Conservation (phyloP, 306 rosid species). For the Lablab purpureus region DNA sequence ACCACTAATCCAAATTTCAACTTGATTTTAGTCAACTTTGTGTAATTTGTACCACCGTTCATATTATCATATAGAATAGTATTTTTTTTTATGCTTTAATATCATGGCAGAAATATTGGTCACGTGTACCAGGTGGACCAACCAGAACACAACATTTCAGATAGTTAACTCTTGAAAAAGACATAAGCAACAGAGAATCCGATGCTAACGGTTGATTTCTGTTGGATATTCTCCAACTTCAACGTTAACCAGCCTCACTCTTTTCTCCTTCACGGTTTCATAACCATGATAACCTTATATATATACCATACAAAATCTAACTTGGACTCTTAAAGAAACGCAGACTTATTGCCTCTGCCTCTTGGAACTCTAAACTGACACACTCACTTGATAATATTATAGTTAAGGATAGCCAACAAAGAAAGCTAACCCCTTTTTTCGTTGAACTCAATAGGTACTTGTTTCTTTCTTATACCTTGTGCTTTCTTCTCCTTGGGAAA, state of each 20-base stretch:
- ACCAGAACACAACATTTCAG: constrained; percentile 19
- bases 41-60: not conserved
- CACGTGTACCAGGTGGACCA: constrained; percentile 43
- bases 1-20: constrained; percentile 18
- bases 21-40: constrained; percentile 29
- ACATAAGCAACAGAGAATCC: constrained; percentile 45
- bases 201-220: constrained; percentile 38
- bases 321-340: constrained; percentile 35
- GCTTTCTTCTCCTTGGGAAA: constrained; percentile 29
- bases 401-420: constrained; percentile 42
- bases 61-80: not conserved
- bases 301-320: constrained; percentile 38
- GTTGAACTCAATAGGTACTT: constrained; percentile 26
- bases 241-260: constrained; percentile 1
- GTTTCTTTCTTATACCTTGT: constrained; percentile 34
- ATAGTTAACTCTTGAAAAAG: constrained; percentile 30
- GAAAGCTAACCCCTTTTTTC: constrained; percentile 43
- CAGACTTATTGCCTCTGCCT: constrained; percentile 32
- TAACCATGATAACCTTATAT: constrained; percentile 22
- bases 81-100: not conserved
- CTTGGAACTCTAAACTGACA: constrained; percentile 42
- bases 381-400: constrained; percentile 24
- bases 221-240: constrained; percentile 46
- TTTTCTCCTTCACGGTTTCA: constrained; percentile 30
- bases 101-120: not conserved